These are phyloP conservation scores for Niebla homalea DNA, from an alignment of 495 filamentous ascomycete genomes.

Conservation along the genomic window DNA sequence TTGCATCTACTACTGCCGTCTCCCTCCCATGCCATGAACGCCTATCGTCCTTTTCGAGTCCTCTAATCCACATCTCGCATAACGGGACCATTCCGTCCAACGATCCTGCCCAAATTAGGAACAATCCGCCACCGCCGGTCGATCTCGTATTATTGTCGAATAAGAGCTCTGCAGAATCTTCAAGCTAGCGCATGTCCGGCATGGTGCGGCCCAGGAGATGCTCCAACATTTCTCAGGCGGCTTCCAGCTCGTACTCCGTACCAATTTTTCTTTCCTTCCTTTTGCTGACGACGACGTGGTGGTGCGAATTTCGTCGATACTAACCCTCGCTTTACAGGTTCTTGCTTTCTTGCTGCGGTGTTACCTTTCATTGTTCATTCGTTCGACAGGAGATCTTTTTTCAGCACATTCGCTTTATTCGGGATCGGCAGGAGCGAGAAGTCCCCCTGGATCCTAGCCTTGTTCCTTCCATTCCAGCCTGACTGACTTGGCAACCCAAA, in stretches of 20 bases:
- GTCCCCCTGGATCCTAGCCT: conserved; percentile 1
- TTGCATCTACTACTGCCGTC: too few relatives aligned
- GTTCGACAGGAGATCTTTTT: background rate
- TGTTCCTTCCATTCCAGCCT: background rate
- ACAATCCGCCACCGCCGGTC: too few relatives aligned
- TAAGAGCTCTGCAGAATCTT: background rate
- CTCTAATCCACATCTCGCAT: too few relatives aligned
- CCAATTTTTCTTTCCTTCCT: conserved; percentile 1
- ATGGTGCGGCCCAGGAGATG: background rate
- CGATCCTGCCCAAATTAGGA: too few relatives aligned
- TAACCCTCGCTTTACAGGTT: conserved; percentile 5
- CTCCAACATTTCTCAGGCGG: background rate
- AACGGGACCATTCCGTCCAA: too few relatives aligned
- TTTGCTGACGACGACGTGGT: background rate
- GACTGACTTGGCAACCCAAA: background rate
- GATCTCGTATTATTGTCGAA: too few relatives aligned
- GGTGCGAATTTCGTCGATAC: background rate
- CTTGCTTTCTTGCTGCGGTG: conserved; percentile 4
- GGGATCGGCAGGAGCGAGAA: conserved; percentile 4
- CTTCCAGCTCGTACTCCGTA: background rate
- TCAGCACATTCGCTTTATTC: conserved; percentile 4
- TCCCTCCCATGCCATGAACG: too few relatives aligned
- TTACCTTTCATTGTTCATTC: conserved; percentile 1
- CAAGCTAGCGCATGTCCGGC: too few relatives aligned
- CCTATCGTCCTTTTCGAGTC: too few relatives aligned